phyloP scores from a whole-genome alignment of 2,329 filamentous ascomycete species.

The Periconia digitata region DNA sequence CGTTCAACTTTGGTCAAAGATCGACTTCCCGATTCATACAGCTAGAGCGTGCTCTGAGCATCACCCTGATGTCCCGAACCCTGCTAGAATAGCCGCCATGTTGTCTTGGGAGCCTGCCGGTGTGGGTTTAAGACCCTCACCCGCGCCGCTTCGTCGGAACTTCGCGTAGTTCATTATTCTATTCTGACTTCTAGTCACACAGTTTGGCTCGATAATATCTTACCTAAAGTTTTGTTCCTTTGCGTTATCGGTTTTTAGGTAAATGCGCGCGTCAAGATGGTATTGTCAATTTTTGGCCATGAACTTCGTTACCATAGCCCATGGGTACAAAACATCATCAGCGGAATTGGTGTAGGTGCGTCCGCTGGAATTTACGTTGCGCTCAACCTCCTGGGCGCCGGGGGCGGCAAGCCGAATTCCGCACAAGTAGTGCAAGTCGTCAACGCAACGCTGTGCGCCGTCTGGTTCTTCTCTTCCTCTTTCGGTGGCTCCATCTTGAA shows the following conservation, averaged over 20 bases:
- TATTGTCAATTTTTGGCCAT: slow-evolving; percentile 20
- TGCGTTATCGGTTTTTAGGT: neutral
- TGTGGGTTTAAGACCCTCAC: too few relatives aligned
- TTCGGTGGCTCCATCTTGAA: slow-evolving; percentile 36
- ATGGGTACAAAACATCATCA: slow-evolving; percentile 35
- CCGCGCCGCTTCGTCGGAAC: too few relatives aligned
- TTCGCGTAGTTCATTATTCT: too few relatives aligned
- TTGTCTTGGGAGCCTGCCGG: too few relatives aligned
- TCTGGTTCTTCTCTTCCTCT: slow-evolving; percentile 37
- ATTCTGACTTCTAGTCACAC: too few relatives aligned
- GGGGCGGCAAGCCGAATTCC: slow-evolving; percentile 31
- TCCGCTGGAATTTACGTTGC: slow-evolving; percentile 35
- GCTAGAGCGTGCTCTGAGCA: too few relatives aligned
- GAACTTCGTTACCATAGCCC: slow-evolving; percentile 32
- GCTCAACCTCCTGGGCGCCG: slow-evolving; percentile 32
- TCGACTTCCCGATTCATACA: too few relatives aligned
- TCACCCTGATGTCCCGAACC: too few relatives aligned
- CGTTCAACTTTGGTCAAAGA: too few relatives aligned
- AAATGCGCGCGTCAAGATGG: slow-evolving; percentile 20
- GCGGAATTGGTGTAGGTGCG: slow-evolving; percentile 30
- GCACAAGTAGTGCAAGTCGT: slow-evolving; percentile 36
- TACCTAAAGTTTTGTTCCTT: neutral
- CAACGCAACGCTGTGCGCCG: slow-evolving; percentile 35
- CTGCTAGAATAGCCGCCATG: too few relatives aligned
- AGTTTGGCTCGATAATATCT: too few relatives aligned